Evolutionary conservation across 2,329 filamentous ascomycete species (phyloP).

Genomic region (Beauveria asiatica): DNA sequence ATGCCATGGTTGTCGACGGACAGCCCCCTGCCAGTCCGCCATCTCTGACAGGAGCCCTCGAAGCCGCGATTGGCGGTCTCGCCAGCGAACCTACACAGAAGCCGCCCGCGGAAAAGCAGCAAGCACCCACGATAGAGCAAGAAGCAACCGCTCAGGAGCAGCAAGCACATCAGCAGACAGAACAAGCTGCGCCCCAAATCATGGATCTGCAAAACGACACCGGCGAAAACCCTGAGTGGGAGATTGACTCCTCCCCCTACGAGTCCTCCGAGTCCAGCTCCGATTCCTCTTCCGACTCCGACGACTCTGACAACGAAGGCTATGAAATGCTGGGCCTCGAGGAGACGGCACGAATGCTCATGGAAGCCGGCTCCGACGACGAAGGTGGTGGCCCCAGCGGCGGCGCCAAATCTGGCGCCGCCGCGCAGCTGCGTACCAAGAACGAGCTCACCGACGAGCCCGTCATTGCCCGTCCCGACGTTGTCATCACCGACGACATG

Average conservation of each 20-base stretch:
- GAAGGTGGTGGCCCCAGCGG: slow-evolving; percentile 49
- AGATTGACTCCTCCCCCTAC: slow-evolving; percentile 69
- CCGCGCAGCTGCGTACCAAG: slow-evolving; percentile 59
- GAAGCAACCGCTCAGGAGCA: not conserved
- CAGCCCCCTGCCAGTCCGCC: slow-evolving; percentile 23
- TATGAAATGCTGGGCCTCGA: slow-evolving; percentile 71
- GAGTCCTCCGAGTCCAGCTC: slow-evolving; percentile 63
- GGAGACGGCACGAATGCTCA: slow-evolving; percentile 75
- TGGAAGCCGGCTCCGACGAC: slow-evolving; percentile 75
- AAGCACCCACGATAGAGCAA: not conserved
- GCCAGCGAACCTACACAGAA: slow-evolving; percentile 12
- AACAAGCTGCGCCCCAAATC: not conserved
- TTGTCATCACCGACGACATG: slow-evolving; percentile 70
- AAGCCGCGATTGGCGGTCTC: slow-evolving; percentile 35
- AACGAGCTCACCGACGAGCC: slow-evolving; percentile 65
- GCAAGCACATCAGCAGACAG: not conserved
- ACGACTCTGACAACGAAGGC: slow-evolving; percentile 50
- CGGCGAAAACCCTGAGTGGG: slow-evolving; percentile 66
- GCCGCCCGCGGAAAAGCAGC: slow-evolving; percentile 1
- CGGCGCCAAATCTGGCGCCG: slow-evolving; percentile 30
- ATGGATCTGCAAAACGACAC: slow-evolving; percentile 23
- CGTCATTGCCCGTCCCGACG: slow-evolving; percentile 64
- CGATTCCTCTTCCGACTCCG: slow-evolving; percentile 53
- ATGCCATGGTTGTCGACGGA: slow-evolving; percentile 30
- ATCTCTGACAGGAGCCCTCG: slow-evolving; percentile 33